Evolutionary conservation across 306 rosid species (phyloP).

Genomic region (Parietaria judaica): DNA sequence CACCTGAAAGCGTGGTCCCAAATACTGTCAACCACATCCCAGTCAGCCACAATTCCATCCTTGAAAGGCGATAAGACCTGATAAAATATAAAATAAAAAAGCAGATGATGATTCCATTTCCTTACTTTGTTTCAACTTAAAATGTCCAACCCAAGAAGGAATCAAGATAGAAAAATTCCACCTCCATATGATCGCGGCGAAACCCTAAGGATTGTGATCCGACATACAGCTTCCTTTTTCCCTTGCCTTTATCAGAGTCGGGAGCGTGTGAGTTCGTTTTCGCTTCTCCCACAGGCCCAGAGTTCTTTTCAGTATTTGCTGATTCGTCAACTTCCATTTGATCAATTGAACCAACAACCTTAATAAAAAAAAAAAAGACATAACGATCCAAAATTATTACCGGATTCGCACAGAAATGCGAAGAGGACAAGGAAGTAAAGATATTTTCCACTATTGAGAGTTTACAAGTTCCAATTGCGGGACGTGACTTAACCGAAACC

Average conservation of each 20-base stretch:
- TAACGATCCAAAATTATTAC: conserved; percentile 5
- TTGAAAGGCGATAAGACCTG: conserved; percentile 79
- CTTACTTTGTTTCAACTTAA: no score
- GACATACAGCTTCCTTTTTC: conserved; percentile 67
- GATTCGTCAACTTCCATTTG: conserved; percentile 87
- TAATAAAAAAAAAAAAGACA: conserved; percentile 11
- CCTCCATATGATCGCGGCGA: conserved; percentile 96
- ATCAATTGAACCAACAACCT: conserved; percentile 92
- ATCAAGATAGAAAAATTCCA: conserved; percentile 16
- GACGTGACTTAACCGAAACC: background rate
- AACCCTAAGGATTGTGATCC: conserved; percentile 91
- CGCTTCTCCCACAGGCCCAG: conserved; percentile 48
- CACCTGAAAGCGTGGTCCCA: conserved; percentile 99
- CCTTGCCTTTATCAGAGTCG: conserved; percentile 74
- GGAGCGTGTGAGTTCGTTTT: conserved; percentile 38
- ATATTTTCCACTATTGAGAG: background rate
- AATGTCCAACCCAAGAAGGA: background rate
- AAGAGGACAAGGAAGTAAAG: no score
- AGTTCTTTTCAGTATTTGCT: conserved; percentile 53
- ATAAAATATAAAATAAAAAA: conserved; percentile 1
- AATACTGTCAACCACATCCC: conserved; percentile 94
- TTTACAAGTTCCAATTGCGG: background rate
- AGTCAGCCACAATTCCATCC: conserved; percentile 89
- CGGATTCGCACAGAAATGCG: background rate
- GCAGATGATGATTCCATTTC: background rate